Base-by-base conservation (phyloP, 208 protist genomes). In the Lotmaria passim region DNA sequence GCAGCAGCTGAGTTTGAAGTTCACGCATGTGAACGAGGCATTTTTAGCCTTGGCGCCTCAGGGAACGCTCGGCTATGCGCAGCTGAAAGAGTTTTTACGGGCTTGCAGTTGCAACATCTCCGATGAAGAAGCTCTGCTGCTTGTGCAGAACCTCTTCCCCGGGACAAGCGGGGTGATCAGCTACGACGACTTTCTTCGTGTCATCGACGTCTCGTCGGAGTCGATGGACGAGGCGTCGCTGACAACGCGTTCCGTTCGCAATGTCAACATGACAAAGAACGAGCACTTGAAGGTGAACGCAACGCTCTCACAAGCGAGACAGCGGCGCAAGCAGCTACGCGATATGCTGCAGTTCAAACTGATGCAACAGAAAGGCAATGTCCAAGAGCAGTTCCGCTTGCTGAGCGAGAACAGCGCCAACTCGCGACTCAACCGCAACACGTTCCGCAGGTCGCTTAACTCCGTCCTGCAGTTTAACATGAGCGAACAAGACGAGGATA, bases 401-500 rank as follows among this genome's bases (percentile, higher is more conserved):
- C 47, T 97, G 21, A 86, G 79, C 60, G 82, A 81, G 39, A 81
- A 94, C 68, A 91, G 86, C 44, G 28, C 85, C 30, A 92, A 82
- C 51, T 89, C 83, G 15, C 66, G 85, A 33, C 58, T 97, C 24
- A 91, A 92, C 69, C 79, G 89, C 21, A 75, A 85, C 38, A 73
- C 76, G 8, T 97, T 97, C 69, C 78, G 89, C 5, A 64, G 52
- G 21, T 92, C 87, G 17, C 79, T 96, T 4, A 90, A 93, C 58
- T 70, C 89, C 33, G 72, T 95, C 17, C 70, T 97, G 75, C 89
- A 97, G 66, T 91, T 93, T 69, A 93, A 93, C 64, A 76, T 96
- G 56, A 72, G 65, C 39, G 77, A 90, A 57, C 63, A 43, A 12
- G 90, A 95, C 60, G 86, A 94, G 62, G 79, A 95, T 46, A 90